These are phyloP conservation scores for Chalara sp. DNA, from an alignment of 2,329 filamentous ascomycete genomes.

Conservation along the genomic window DNA sequence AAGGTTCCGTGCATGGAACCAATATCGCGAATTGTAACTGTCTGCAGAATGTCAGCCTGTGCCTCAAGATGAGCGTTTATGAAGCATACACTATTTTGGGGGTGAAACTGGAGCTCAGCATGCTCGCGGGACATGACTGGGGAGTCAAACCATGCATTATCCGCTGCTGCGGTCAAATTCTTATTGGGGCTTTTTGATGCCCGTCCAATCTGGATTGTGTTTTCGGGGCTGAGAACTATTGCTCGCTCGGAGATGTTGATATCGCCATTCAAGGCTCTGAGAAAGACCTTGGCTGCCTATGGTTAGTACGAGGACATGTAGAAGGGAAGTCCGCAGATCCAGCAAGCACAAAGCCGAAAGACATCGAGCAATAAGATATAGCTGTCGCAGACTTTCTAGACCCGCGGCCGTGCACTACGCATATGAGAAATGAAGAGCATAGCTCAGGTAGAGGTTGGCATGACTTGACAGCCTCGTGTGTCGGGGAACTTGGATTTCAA, in stretches of 20 bases:
- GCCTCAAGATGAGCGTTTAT: neutral
- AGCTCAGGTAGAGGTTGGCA: too few species aligned
- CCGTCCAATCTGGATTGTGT: conserved; percentile 31
- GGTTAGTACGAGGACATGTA: conserved; percentile 7
- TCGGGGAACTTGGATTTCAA: too few species aligned
- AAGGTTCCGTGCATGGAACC: conserved; percentile 57
- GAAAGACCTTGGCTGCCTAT: conserved; percentile 15
- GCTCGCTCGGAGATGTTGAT: conserved; percentile 14
- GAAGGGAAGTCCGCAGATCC: neutral
- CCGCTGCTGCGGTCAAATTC: conserved; percentile 32
- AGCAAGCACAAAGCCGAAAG: neutral
- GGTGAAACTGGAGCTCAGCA: conserved; percentile 44
- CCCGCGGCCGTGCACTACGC: too few species aligned
- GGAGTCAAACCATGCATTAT: conserved; percentile 64
- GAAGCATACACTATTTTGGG: conserved; percentile 37
- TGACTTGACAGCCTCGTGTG: too few species aligned
- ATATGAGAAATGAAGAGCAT: too few species aligned
- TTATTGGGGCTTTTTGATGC: conserved; percentile 39
- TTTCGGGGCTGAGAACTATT: conserved; percentile 16
- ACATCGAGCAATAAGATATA: neutral
- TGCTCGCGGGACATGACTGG: conserved; percentile 67
- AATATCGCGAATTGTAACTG: conserved; percentile 44
- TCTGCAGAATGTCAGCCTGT: conserved; percentile 21
- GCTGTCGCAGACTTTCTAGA: too few species aligned
- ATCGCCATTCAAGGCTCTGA: conserved; percentile 17